A percentile compares a stretch with the other conserved stretches of the same genome.
Evolutionary conservation across 2,329 filamentous ascomycete genomes (phyloP).

Genomic region (Exophiala aquamarina): DNA sequence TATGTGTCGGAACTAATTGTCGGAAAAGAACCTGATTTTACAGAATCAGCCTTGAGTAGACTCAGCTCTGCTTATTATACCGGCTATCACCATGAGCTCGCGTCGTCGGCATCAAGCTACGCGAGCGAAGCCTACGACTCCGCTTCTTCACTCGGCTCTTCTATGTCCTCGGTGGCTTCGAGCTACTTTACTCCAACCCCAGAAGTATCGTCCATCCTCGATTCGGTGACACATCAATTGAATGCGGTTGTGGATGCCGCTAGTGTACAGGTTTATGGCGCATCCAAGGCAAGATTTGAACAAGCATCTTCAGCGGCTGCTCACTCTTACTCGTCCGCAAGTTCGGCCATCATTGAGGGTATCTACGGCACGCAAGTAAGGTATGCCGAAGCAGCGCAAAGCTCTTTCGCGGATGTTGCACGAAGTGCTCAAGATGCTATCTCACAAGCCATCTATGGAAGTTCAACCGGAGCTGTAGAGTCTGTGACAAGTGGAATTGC

Average conservation of each 20-base stretch:
- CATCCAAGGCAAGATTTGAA: conserved; percentile 53
- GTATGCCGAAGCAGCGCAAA: conserved; percentile 55
- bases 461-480: conserved; percentile 49
- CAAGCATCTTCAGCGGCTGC: conserved; percentile 55
- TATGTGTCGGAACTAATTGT: conserved; percentile 74
- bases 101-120: conserved; percentile 54
- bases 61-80: conserved; percentile 72
- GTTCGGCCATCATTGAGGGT: conserved; percentile 48
- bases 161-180: conserved; percentile 36
- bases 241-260: conserved; percentile 61
- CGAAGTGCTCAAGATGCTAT: conserved; percentile 57
- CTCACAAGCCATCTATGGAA: conserved; percentile 58
- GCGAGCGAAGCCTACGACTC: conserved; percentile 49
- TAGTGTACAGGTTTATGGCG: conserved; percentile 58
- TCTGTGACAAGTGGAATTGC: conserved; percentile 45
- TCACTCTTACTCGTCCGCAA: conserved; percentile 52
- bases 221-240: conserved; percentile 57
- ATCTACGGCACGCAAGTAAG: conserved; percentile 56
- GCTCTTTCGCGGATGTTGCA: conserved; percentile 54
- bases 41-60: conserved; percentile 73
- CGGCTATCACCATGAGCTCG: conserved; percentile 41
- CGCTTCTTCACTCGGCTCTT: conserved; percentile 31
- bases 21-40: conserved; percentile 78
- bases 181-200: conserved; percentile 55
- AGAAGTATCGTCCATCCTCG: conserved; percentile 57